phyloP scores from a whole-genome alignment of 75 land plant genomes.

The Selaginella tamariscina region DNA sequence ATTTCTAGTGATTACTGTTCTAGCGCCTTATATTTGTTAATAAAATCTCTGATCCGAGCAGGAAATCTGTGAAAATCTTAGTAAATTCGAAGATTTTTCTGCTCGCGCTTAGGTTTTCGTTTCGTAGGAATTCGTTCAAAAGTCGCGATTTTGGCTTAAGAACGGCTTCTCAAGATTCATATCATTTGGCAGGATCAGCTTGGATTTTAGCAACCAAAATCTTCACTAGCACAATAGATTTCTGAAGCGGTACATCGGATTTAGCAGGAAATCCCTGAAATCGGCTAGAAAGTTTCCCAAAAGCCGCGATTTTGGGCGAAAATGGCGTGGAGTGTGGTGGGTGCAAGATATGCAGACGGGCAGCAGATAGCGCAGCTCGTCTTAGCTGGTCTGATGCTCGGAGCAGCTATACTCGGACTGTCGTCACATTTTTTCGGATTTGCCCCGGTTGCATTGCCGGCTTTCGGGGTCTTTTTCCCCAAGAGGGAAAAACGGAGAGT shows the following conservation, averaged over 20 bases:
- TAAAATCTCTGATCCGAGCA: background rate
- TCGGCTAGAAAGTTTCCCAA: background rate
- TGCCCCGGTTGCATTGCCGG: conserved; percentile 18
- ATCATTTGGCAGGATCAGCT: too few species aligned
- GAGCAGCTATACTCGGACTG: conserved; percentile 26
- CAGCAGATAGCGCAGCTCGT: conserved; percentile 23
- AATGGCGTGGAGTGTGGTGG: background rate
- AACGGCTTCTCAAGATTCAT: too few species aligned
- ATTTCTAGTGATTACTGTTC: too few species aligned
- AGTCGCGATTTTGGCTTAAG: too few species aligned
- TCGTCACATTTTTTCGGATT: conserved; percentile 31
- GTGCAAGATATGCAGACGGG: conserved; percentile 4
- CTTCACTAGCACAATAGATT: too few species aligned
- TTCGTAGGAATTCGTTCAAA: too few species aligned
- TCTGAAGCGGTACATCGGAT: too few species aligned
- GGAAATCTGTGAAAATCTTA: too few species aligned
- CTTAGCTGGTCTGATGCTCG: conserved; percentile 36
- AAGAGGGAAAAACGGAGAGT: conserved; percentile 57
- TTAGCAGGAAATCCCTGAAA: background rate
- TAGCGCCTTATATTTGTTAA: background rate
- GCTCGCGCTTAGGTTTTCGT: too few species aligned
- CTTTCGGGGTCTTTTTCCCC: conserved; percentile 23
- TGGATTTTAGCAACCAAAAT: too few species aligned
- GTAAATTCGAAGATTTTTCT: too few species aligned
- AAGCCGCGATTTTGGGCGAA: background rate